phyloP scores from a whole-genome alignment of 805 yeast genomes.

The Clavispora asparagi region DNA sequence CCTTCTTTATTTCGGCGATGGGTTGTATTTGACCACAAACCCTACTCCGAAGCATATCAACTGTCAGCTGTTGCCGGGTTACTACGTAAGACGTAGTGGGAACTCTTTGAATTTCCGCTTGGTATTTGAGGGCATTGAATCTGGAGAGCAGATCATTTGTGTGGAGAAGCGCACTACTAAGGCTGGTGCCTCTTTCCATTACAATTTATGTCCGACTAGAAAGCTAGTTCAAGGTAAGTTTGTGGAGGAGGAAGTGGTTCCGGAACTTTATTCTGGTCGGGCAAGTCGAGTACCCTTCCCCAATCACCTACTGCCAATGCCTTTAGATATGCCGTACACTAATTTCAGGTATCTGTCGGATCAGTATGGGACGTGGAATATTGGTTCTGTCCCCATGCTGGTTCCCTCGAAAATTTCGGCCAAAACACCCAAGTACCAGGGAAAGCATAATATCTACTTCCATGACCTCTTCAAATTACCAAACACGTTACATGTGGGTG shows the following conservation, averaged over 20 bases:
- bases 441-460: slow-evolving; percentile 33
- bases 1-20: slow-evolving; percentile 47
- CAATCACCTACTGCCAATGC: background rate
- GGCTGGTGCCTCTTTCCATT: slow-evolving; percentile 3
- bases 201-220: slow-evolving; percentile 2
- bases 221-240: slow-evolving; percentile 2
- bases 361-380: slow-evolving; percentile 12
- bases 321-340: background rate
- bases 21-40: slow-evolving; percentile 60
- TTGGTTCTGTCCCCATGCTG: slow-evolving; percentile 43
- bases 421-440: slow-evolving; percentile 23
- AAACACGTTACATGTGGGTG: background rate
- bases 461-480: slow-evolving; percentile 25
- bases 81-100: slow-evolving; percentile 33
- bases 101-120: slow-evolving; percentile 2
- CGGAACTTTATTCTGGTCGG: background rate
- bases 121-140: slow-evolving; percentile 12
- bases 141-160: slow-evolving; percentile 9
- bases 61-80: slow-evolving; percentile 60
- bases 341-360: background rate
- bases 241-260: background rate
- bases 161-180: slow-evolving; percentile 3
- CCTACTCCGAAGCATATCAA: slow-evolving; percentile 57
- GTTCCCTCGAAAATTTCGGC: slow-evolving; percentile 12
- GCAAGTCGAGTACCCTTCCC: background rate